These are phyloP conservation scores for Juncus effusus DNA, from an alignment of 176 grass and related monocot genomes.

Conservation along the genomic window DNA sequence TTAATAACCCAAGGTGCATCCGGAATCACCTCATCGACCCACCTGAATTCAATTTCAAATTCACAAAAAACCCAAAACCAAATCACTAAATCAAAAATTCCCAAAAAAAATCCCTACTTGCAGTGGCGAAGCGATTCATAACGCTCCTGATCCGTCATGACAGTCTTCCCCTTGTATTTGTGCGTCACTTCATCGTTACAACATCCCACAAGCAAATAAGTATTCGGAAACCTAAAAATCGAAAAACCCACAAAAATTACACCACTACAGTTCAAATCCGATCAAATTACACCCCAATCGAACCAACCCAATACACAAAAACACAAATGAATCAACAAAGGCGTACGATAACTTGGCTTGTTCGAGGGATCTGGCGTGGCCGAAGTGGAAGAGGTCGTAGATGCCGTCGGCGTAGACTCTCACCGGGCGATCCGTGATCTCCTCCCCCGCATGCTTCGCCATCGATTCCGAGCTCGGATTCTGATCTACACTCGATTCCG, in stretches of 20 bases:
- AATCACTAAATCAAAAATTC: not conserved
- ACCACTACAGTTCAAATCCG: constrained; percentile 21
- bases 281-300: not conserved
- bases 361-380: constrained; percentile 81
- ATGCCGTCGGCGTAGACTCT: constrained; percentile 87
- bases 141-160: constrained; percentile 74
- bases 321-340: not conserved
- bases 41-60: constrained; percentile 34
- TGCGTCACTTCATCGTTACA: constrained; percentile 89
- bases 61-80: not conserved
- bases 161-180: constrained; percentile 75
- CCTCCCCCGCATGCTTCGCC: constrained; percentile 27
- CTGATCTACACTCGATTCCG: constrained; percentile 16
- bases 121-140: constrained; percentile 95
- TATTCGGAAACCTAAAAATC: constrained; percentile 62
- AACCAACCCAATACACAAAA: not conserved
- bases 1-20: constrained; percentile 90
- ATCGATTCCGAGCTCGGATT: constrained; percentile 33
- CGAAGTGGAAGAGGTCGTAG: constrained; percentile 95
- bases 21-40: constrained; percentile 96
- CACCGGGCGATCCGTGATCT: constrained; percentile 48
- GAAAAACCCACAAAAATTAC: constrained; percentile 13
- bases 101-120: constrained; percentile 52
- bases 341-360: constrained; percentile 81
- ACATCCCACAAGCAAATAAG: constrained; percentile 77